Percentiles rank a stretch among this genome's conserved stretches.
These are phyloP conservation scores for Shiraia bambusicola DNA, from an alignment of 2,329 filamentous ascomycete species.

Conservation along the genomic window DNA sequence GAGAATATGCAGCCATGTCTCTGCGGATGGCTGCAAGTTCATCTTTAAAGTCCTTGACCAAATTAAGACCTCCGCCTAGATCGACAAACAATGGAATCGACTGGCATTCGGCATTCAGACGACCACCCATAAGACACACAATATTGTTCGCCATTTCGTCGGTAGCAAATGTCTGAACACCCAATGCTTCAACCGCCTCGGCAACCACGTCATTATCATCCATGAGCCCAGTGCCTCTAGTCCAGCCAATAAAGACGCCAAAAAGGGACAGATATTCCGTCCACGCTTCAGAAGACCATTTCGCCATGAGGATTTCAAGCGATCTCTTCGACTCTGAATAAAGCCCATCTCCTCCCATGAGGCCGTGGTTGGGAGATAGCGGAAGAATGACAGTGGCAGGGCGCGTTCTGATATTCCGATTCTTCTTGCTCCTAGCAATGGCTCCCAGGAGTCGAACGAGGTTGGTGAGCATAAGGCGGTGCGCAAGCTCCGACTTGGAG, in stretches of 20 bases:
- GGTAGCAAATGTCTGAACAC: conserved; percentile 97
- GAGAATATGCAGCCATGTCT: no score
- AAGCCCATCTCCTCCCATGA: conserved; percentile 94
- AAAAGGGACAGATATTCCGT: conserved; percentile 96
- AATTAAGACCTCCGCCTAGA: no score
- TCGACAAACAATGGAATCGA: no score
- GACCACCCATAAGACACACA: no score
- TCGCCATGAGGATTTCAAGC: conserved; percentile 95
- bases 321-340: conserved; percentile 98
- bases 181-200: conserved; percentile 93
- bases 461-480: conserved; percentile 99
- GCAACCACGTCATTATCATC: conserved; percentile 96
- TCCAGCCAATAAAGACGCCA: conserved; percentile 98
- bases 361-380: conserved; percentile 96
- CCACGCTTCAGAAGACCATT: conserved; percentile 98
- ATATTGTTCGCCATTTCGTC: conserved; percentile 99
- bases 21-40: no score
- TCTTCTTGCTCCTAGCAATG: conserved; percentile 87
- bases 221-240: conserved; percentile 97
- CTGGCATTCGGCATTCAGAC: no score
- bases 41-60: no score
- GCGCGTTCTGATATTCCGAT: conserved; percentile 87
- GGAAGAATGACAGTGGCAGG: conserved; percentile 96
- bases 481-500: conserved; percentile 95
- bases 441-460: conserved; percentile 84